phyloP scores from a whole-genome alignment of 352 stramenopile genomes.

The Phytophthora sansomeana region DNA sequence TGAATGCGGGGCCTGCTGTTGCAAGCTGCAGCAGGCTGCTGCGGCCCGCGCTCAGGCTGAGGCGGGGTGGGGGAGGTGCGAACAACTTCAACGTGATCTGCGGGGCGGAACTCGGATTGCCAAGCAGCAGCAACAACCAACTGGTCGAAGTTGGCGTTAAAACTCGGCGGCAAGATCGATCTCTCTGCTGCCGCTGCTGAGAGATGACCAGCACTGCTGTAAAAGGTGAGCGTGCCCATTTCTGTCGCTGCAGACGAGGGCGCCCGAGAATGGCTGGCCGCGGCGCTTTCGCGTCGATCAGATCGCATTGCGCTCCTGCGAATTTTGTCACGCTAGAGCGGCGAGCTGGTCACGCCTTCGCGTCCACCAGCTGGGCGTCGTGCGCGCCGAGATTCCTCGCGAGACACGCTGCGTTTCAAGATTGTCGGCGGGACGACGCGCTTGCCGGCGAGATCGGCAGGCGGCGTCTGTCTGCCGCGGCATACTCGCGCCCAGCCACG shows the following conservation, averaged over 20 bases:
- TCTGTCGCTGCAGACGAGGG: constrained; percentile 16
- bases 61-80: constrained; percentile 19
- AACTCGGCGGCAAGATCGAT: neutral
- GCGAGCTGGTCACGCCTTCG: constrained; percentile 16
- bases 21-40: neutral
- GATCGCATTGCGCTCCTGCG: constrained; percentile 10
- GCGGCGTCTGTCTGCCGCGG: constrained; percentile 11
- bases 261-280: constrained; percentile 24
- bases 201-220: neutral
- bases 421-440: constrained; percentile 27
- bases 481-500: constrained; percentile 19
- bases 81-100: constrained; percentile 20
- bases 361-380: constrained; percentile 24
- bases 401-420: constrained; percentile 22
- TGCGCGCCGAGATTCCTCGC: constrained; percentile 20
- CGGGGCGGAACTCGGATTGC: constrained; percentile 18
- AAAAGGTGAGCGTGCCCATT: neutral
- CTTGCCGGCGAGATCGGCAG: constrained; percentile 23
- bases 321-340: constrained; percentile 23
- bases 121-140: too few relatives aligned
- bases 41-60: constrained; percentile 6
- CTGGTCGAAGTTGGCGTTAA: neutral
- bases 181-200: too few relatives aligned
- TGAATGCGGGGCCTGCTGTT: neutral
- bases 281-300: constrained; percentile 12